phyloP scores from a whole-genome alignment of 2,329 filamentous ascomycete species.

The Fusarium oxysporum region DNA sequence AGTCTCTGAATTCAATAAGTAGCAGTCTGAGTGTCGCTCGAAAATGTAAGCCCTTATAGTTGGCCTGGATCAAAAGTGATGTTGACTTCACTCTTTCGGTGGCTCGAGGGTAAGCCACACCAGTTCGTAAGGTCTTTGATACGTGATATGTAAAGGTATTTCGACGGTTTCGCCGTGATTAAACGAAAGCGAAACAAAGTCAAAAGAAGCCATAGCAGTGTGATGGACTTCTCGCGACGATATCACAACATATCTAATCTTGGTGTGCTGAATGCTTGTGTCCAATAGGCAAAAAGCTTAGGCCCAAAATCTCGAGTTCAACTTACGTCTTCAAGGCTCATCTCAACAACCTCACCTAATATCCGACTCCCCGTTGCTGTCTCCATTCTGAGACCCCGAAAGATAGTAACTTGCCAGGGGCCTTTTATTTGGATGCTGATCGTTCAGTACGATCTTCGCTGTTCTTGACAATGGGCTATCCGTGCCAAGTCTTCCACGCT shows the following conservation, averaged over 20 bases:
- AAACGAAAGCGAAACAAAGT: neutral
- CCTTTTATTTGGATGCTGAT: neutral
- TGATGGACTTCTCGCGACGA: neutral
- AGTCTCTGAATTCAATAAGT: neutral
- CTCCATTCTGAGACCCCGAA: constrained; percentile 47
- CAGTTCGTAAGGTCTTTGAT: neutral
- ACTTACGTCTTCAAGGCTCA: constrained; percentile 70
- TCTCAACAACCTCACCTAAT: constrained; percentile 67
- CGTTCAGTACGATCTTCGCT: neutral
- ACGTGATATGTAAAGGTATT: neutral
- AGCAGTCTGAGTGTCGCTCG: neutral
- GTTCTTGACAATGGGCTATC: constrained; percentile 64
- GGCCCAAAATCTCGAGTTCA: constrained; percentile 10
- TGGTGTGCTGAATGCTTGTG: constrained; percentile 25
- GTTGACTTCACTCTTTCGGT: neutral
- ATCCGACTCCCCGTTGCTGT: constrained; percentile 60
- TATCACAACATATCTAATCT: constrained; percentile 2
- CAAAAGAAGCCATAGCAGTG: neutral
- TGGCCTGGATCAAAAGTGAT: neutral
- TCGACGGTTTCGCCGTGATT: neutral
- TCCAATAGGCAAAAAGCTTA: constrained; percentile 24
- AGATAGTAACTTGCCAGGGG: neutral
- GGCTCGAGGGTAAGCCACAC: neutral
- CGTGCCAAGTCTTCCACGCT: constrained; percentile 66
- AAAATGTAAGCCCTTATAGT: neutral